These are phyloP conservation scores for Raphanus hybrid DNA, from an alignment of 441 rosid species.

Conservation along the genomic window DNA sequence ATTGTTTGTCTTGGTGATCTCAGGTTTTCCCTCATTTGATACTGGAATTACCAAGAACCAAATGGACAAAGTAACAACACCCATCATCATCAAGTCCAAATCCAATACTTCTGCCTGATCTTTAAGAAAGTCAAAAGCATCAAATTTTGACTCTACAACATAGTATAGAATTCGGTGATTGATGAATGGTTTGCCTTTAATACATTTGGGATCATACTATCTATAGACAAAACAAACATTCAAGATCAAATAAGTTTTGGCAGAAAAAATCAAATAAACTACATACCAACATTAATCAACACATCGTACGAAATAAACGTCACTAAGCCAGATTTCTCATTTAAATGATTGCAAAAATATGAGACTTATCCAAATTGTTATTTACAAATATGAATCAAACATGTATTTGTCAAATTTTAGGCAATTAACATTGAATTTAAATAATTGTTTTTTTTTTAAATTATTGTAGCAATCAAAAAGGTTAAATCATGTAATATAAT, in stretches of 20 bases:
- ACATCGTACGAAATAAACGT: neutral
- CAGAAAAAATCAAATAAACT: neutral
- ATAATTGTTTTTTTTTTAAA: neutral
- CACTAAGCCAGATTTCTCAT: neutral
- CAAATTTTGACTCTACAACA: neutral
- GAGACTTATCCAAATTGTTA: neutral
- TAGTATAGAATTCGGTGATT: neutral
- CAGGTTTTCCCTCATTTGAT: neutral
- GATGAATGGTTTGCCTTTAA: neutral
- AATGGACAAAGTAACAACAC: neutral
- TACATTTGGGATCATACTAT: neutral
- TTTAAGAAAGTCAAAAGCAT: neutral
- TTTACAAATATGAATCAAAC: neutral
- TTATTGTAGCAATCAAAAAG: neutral
- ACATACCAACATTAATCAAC: neutral
- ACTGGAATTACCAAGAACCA: neutral
- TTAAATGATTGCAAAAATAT: neutral
- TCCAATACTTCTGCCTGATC: neutral
- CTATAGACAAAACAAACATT: neutral
- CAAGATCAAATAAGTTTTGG: neutral
- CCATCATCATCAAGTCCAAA: slow-evolving; percentile 4
- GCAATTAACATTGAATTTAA: neutral
- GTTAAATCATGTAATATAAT: neutral
- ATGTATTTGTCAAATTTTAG: neutral
- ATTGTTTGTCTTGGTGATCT: neutral